Evolutionary conservation across 1,284 basidiomycete genomes (phyloP), one percentile per base, ranked within the genome.

Genomic region (Cutaneotrichosporon spelunceum): DNA sequence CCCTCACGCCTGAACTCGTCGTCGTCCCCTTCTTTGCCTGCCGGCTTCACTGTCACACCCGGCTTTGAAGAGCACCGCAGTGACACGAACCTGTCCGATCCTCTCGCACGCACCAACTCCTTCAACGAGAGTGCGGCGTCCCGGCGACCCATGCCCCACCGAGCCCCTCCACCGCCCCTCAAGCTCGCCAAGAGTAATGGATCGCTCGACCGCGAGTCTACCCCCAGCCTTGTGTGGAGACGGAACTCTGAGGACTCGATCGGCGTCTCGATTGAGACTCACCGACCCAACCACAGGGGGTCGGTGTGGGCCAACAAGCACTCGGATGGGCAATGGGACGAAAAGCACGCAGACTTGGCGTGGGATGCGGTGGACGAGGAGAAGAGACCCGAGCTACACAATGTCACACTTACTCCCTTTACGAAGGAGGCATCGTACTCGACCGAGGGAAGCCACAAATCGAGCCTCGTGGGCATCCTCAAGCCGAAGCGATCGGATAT

Each of bases 321-420:
- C 30, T 33, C 30, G 30, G 30, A n/a, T n/a, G n/a, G n/a, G n/a
- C n/a, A n/a, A n/a, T n/a, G 26, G 48, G 27, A 29, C 30, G 30
- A 33, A 7, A 33, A 33, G 13, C 30, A 33, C 30, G 8, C 30
- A 11, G 30, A 33, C 30, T 33, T 5, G 30, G 30, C 30, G 23
- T 49, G 11, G 14, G 23, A 47, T 23, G 21, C 11, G 7, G 11
- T 27, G 19, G 8, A 26, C 55, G 14, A 27, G 16, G 50, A 53
- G 9, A 30, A 14, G 6, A n/a, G 42, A 26, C 30, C 30, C 30
- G 72, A 72, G 0, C 58, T 77, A 13, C 70, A 74, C 59, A 67
- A 73, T 44, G 68, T 77, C 23, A 61, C 72, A 4, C 68, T 77
- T 26, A 75, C 73, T 1, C 75, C 73, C 19, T 42, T 19, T 19